Conservation (phyloP, 73 alveolate genomes). For the Stentor roeselii region DNA sequence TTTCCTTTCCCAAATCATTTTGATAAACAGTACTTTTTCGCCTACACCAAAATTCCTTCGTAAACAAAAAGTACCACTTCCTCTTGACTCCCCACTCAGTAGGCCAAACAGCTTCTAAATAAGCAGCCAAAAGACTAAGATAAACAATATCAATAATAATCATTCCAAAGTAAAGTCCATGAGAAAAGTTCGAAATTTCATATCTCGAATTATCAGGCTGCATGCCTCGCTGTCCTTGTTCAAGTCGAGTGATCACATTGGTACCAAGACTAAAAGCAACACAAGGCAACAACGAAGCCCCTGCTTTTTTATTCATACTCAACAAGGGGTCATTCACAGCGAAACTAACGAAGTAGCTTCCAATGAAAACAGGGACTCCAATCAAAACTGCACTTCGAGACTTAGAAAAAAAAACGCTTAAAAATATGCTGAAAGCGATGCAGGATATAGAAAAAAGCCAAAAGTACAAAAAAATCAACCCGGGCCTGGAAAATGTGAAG, state of each 20-base stretch:
- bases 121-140: constrained; percentile 47
- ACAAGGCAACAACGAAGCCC: constrained; percentile 65
- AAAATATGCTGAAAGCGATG: constrained; percentile 60
- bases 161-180: constrained; percentile 44
- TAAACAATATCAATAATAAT: constrained; percentile 48
- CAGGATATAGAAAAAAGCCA: constrained; percentile 69
- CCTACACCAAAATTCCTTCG: constrained; percentile 51
- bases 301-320: constrained; percentile 39
- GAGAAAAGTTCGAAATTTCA: constrained; percentile 41
- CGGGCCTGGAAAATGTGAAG: constrained; percentile 59
- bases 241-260: constrained; percentile 59
- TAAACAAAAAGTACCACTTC: constrained; percentile 63
- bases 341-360: constrained; percentile 63
- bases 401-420: constrained; percentile 76
- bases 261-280: constrained; percentile 65
- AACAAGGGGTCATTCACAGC: constrained; percentile 54
- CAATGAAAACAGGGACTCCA: constrained; percentile 64
- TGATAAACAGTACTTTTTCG: constrained; percentile 28
- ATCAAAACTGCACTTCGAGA: constrained; percentile 75
- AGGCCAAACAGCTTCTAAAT: constrained; percentile 68
- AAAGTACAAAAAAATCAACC: constrained; percentile 63
- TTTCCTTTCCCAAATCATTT: constrained; percentile 28
- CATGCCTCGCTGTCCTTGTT: constrained; percentile 54
- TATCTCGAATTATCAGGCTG: constrained; percentile 42
- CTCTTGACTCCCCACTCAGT: constrained; percentile 67